These are phyloP conservation scores for Puccinellia tenuiflora DNA, from an alignment of 176 grass and related monocot genomes.

Conservation along the genomic window DNA sequence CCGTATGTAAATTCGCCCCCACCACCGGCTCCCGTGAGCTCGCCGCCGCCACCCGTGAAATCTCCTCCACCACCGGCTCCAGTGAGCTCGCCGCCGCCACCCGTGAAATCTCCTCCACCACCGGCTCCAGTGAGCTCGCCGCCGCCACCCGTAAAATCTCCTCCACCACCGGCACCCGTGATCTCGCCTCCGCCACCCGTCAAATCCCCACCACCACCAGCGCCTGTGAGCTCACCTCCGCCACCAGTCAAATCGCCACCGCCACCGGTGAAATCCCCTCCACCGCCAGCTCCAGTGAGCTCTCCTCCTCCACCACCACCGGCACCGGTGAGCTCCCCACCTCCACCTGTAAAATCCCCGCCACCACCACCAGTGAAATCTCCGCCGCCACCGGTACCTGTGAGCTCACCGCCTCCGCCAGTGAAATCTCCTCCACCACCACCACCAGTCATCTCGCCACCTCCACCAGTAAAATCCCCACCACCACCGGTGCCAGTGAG, in stretches of 20 bases:
- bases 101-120: background rate
- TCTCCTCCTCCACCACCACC: constrained; percentile 32
- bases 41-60: background rate
- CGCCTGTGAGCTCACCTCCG: background rate
- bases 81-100: background rate
- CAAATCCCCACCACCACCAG: background rate
- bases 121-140: background rate
- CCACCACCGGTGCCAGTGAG: background rate
- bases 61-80: too few relatives aligned
- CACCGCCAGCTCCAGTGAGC: background rate
- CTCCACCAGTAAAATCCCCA: background rate
- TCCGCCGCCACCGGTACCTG: background rate
- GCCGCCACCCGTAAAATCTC: background rate
- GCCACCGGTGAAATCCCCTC: background rate
- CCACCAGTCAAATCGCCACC: background rate
- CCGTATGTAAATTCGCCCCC: background rate
- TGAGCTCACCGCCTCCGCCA: constrained; percentile 15
- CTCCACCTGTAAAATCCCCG: background rate
- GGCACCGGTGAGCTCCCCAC: background rate
- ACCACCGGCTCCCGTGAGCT: background rate
- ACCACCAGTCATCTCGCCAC: background rate
- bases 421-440: background rate
- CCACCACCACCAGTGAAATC: background rate
- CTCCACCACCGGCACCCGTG: background rate
- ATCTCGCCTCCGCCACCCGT: background rate